Base-by-base conservation (phyloP, 1,139 yeast species). In the Kodamaea derodonti region DNA sequence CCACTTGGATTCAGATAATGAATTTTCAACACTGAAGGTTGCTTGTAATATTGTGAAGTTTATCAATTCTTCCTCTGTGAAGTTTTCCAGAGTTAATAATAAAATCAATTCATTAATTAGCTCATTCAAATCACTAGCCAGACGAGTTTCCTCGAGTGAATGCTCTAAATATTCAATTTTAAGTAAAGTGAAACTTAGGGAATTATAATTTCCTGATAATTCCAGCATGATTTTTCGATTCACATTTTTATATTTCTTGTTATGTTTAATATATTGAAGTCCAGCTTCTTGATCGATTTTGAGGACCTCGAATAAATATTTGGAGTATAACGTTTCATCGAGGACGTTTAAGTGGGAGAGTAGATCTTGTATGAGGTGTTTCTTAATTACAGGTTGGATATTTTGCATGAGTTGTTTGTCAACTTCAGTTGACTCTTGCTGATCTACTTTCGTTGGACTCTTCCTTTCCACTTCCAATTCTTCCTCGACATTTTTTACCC, bases 101-200 rank as follows among this genome's bases (percentile, higher is more conserved):
- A 38, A 39, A 14, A 41, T 34, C 33, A 47, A 34, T 27, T 49
- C 52, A 1, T 31, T 22, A 6, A 42, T 14, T 14, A 57, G 42
- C 29, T 48, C 57, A 3, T 39, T 36, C 4, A 37, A 27, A 3
- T 22, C 28, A 18, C 11, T 27, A n/a, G 20, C 28, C 27, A 15
- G 20, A 24, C 11, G n/a, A 13, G 27, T 30, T 14, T 59, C 64
- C 14, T 38, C 27, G 32, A 58, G 56, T 1, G 56, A 41, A 13
- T 60, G 52, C 41, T 69, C 74, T 22, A 66, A 43, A 31, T 60
- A 58, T 30, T 69, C 73, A 17, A 66, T 52, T 31, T 60, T 63
- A 9, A 67, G 51, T 3, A 51, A 41, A 8, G 58, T 43, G 36
- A 62, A 58, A 4, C 50, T 38, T 30, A 52, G 54, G 14, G 53